Base-by-base conservation (phyloP, 306 rosid genomes). In the Glycine tomentella region DNA sequence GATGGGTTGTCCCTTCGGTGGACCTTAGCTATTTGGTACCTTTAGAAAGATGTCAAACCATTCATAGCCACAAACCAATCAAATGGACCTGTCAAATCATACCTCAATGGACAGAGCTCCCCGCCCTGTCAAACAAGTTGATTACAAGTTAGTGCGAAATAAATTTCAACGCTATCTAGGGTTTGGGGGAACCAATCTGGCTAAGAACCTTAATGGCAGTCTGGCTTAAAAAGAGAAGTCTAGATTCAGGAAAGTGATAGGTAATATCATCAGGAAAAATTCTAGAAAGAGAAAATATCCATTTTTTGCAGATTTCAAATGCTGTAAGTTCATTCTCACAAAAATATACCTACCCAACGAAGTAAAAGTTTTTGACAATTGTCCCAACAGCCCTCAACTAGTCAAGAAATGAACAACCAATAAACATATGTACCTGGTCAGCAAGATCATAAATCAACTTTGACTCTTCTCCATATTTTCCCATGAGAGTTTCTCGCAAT, bases 1-100 rank as follows among this genome's bases (percentile, higher is more conserved):
- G 98, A 93, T 69, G 99, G 98, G 81, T 95, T 95, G 87, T 95
- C 98, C 80, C 99, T 91, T 90, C 99, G 84, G 80, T 95, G 91
- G 16, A 95, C 98, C 88, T 95, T 93, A 42, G 92, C 97, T 89
- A 95, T 93, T 86, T 95, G 99, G 85, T 95, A 95, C 81, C 99
- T 91, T 89, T 90, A 93, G 36, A 91, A 86, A 73, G 97, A 95
- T 80, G 95, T 56, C 76, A 95, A 77, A 80, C 99, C 97, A 85
- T 95, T 90, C 95, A 91, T 93, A 67, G 97, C 99, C 74, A 90
- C 86, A 77, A 58, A 93, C 81, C 97, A 88, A 77, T 95, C 99
- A 87, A 95, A 95, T 25, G 99, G 97, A 83, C 92, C 97, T 1
- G 97, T 95, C 79, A 95, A 83, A 85, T 95, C 97, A 78, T 93